A percentile compares a stretch with the other conserved stretches of the same genome.
Evolutionary conservation across 1,139 yeast species (phyloP).

Genomic region (Protomyces inundatus): DNA sequence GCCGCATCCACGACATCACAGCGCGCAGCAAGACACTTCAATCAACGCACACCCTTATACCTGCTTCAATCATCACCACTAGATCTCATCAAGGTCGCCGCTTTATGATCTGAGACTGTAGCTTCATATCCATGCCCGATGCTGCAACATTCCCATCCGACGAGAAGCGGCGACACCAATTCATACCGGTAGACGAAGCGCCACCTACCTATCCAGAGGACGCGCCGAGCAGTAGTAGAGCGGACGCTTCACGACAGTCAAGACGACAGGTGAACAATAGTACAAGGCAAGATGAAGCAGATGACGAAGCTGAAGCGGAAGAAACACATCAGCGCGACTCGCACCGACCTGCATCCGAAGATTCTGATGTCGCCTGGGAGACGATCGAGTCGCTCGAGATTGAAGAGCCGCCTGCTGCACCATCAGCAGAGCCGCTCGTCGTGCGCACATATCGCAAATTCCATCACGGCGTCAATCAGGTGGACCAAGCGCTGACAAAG

Average conservation of each 20-base stretch:
- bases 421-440: slow-evolving; percentile 13
- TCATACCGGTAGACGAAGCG: slow-evolving; percentile 14
- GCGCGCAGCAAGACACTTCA: too few relatives aligned
- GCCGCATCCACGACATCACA: too few relatives aligned
- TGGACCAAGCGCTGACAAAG: slow-evolving; percentile 5
- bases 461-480: slow-evolving; percentile 3
- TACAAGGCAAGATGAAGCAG: not conserved
- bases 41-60: too few relatives aligned
- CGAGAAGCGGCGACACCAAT: slow-evolving; percentile 25
- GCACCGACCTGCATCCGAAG: slow-evolving; percentile 16
- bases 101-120: too few relatives aligned
- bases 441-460: slow-evolving; percentile 1
- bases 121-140: not conserved
- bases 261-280: not conserved
- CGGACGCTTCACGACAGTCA: not conserved
- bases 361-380: not conserved
- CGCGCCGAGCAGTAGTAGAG: not conserved
- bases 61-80: too few relatives aligned
- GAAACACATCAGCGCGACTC: slow-evolving; percentile 7
- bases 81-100: too few relatives aligned
- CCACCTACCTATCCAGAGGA: slow-evolving; percentile 12
- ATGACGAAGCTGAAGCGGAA: slow-evolving; percentile 1
- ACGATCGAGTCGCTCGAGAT: slow-evolving; percentile 14
- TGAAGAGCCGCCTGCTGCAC: not conserved
- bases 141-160: slow-evolving; percentile 11